These are phyloP conservation scores for Fragilaria radians DNA, from an alignment of 108 stramenopile genomes.

Conservation along the genomic window DNA sequence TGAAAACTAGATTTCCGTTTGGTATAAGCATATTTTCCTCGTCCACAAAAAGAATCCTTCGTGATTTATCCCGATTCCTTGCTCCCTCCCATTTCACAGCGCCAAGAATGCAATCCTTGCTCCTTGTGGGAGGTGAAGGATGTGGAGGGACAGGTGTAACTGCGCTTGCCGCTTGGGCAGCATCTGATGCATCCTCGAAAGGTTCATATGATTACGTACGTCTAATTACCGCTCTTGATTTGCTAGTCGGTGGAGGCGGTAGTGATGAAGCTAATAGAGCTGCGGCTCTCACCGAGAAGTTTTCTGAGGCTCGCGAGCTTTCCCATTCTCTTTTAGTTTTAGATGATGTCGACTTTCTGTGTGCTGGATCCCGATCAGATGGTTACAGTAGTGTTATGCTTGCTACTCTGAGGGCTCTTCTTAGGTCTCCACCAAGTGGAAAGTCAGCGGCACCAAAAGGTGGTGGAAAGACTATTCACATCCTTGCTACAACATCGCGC, in stretches of 20 bases:
- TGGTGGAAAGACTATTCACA: constrained; percentile 52
- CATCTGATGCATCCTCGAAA: constrained; percentile 46
- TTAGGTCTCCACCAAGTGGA: constrained; percentile 52
- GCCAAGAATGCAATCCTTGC: constrained; percentile 47
- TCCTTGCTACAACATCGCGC: constrained; percentile 59
- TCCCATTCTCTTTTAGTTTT: constrained; percentile 52
- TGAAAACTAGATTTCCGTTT: constrained; percentile 48
- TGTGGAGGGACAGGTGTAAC: constrained; percentile 36
- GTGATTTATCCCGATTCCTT: constrained; percentile 58
- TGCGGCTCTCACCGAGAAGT: constrained; percentile 55
- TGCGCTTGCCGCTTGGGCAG: constrained; percentile 57
- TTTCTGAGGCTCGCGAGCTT: constrained; percentile 63
- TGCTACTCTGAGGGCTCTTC: constrained; percentile 64
- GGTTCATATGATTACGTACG: constrained; percentile 59
- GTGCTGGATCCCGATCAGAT: constrained; percentile 44
- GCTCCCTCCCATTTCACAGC: constrained; percentile 10
- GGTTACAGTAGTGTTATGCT: constrained; percentile 73
- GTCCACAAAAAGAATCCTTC: constrained; percentile 45
- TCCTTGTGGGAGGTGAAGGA: constrained; percentile 50
- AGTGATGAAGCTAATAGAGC: constrained; percentile 66
- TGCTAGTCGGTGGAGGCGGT: constrained; percentile 29
- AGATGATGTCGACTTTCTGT: constrained; percentile 75
- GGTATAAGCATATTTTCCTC: constrained; percentile 60
- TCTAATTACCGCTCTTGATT: constrained; percentile 61
- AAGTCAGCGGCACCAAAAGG: constrained; percentile 37